A percentile compares a stretch with the other conserved stretches of the same genome.
These are phyloP conservation scores for Rostrohypoxylon terebratum DNA, from an alignment of 495 filamentous ascomycete genomes.

Conservation along the genomic window DNA sequence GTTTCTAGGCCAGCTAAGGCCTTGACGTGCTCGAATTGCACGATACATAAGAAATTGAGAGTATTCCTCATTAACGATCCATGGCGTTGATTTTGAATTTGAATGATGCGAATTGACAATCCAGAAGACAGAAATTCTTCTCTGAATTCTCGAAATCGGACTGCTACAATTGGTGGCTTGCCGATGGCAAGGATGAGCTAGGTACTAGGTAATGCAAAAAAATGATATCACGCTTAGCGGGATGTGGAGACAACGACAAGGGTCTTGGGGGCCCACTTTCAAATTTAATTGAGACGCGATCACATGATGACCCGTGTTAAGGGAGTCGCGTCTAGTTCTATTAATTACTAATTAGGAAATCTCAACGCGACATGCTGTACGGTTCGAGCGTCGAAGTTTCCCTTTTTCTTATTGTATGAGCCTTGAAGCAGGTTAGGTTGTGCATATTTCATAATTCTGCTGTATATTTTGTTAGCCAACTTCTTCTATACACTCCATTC, in stretches of 20 bases:
- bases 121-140: not conserved
- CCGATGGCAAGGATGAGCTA: not conserved
- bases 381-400: not conserved
- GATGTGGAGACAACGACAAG: slow-evolving; percentile 10
- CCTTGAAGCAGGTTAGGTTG: no score
- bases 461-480: not conserved
- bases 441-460: not conserved
- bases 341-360: slow-evolving; percentile 35
- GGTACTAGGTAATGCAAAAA: no score
- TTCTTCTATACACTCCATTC: not conserved
- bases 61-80: slow-evolving; percentile 33
- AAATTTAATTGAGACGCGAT: slow-evolving; percentile 39
- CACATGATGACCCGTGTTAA: slow-evolving; percentile 41
- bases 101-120: not conserved
- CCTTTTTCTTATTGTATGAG: not conserved
- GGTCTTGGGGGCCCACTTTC: not conserved
- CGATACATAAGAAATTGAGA: slow-evolving; percentile 44
- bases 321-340: slow-evolving; percentile 40
- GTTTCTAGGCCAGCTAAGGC: slow-evolving; percentile 38
- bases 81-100: slow-evolving; percentile 15
- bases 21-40: slow-evolving; percentile 37
- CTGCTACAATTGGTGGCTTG: slow-evolving; percentile 10
- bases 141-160: not conserved
- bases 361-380: slow-evolving; percentile 1
- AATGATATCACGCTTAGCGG: slow-evolving; percentile 35